Evolutionary conservation across 2,329 filamentous ascomycete genomes (phyloP).

Genomic region (Hortaea sp.): DNA sequence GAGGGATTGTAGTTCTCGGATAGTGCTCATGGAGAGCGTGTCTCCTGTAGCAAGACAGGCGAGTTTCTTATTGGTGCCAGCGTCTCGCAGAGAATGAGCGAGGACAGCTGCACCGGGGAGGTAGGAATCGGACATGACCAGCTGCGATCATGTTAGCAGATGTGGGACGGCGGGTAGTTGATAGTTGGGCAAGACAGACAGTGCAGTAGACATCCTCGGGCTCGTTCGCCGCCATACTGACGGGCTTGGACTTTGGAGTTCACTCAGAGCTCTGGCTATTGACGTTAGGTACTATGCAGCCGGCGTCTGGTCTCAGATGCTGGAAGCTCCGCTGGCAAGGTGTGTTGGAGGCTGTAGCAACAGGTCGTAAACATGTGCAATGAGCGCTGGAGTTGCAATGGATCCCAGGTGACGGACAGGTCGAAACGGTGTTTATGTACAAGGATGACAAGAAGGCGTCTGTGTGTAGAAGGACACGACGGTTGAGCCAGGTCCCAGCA

Average conservation of each 20-base stretch:
- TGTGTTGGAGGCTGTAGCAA: too few species aligned
- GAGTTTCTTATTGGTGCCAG: slow-evolving; percentile 74
- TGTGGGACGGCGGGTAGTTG: background rate
- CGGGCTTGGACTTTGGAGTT: background rate
- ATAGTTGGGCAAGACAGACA: slow-evolving; percentile 27
- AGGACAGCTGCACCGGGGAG: slow-evolving; percentile 93
- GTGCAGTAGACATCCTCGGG: slow-evolving; percentile 56
- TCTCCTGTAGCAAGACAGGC: slow-evolving; percentile 76
- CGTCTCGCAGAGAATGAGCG: slow-evolving; percentile 88
- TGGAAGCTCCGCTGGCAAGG: too few species aligned
- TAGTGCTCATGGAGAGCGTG: slow-evolving; percentile 61
- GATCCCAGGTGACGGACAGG: too few species aligned
- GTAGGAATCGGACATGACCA: slow-evolving; percentile 85
- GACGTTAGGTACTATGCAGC: too few species aligned
- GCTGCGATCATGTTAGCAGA: slow-evolving; percentile 43
- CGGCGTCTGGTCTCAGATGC: too few species aligned
- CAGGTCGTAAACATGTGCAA: too few species aligned
- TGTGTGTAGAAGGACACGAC: too few species aligned
- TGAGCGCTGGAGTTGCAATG: too few species aligned
- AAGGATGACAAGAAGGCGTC: too few species aligned
- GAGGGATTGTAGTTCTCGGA: slow-evolving; percentile 71
- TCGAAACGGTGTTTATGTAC: too few species aligned
- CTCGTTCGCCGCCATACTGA: background rate
- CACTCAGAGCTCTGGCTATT: too few species aligned
- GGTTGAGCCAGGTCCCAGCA: too few species aligned